phyloP scores from a whole-genome alignment of 768 basidiomycete species.

The Paxillus involutus region DNA sequence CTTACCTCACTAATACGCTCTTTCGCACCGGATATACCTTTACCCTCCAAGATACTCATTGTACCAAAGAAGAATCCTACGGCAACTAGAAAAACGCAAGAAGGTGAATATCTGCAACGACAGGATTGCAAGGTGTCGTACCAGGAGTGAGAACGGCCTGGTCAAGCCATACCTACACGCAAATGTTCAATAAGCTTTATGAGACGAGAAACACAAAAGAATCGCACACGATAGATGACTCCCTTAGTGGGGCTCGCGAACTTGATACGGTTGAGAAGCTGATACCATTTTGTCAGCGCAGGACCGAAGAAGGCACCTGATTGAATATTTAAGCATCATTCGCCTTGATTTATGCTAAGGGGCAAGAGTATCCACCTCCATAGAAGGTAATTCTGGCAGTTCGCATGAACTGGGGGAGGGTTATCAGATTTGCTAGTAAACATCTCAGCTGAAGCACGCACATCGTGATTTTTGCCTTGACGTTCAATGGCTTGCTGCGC shows the following conservation, averaged over 20 bases:
- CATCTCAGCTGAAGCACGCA: constrained; percentile 32
- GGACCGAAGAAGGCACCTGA: constrained; percentile 77
- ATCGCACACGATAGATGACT: constrained; percentile 59
- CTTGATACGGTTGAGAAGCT: constrained; percentile 66
- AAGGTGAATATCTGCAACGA: constrained; percentile 2
- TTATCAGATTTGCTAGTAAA: not conserved
- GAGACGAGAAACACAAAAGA: not conserved
- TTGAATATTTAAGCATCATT: not conserved
- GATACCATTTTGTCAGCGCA: constrained; percentile 79
- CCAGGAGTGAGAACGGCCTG: constrained; percentile 78
- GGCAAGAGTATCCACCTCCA: constrained; percentile 48
- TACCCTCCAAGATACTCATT: constrained; percentile 82
- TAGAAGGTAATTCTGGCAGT: constrained; percentile 70
- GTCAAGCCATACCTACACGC: constrained; percentile 71
- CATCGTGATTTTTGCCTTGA: constrained; percentile 73
- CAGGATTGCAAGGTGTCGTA: constrained; percentile 20
- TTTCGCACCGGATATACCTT: constrained; percentile 50
- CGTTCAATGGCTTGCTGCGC: constrained; percentile 86
- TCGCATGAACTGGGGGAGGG: constrained; percentile 45
- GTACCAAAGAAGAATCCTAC: constrained; percentile 65
- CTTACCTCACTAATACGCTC: constrained; percentile 42
- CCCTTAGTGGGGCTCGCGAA: constrained; percentile 61
- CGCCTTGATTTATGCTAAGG: not conserved
- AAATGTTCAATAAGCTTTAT: not conserved
- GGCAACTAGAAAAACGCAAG: constrained; percentile 27